Base-by-base conservation (phyloP, 2,329 filamentous ascomycete species). In the Sporothrix brasiliensis region DNA sequence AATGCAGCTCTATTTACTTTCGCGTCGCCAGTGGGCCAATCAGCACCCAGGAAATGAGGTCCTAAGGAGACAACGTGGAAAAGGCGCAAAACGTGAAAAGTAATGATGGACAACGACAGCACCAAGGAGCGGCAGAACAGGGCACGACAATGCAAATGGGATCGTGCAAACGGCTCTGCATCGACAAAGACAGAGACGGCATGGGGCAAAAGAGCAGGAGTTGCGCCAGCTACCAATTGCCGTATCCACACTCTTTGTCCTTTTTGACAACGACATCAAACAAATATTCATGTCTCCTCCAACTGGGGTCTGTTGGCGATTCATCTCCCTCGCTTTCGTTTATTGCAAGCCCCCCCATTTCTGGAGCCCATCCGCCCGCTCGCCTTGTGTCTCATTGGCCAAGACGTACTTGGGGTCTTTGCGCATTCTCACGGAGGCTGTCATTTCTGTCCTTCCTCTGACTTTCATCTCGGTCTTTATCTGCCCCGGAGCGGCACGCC, bases 1-100 rank as follows among this genome's bases (percentile, higher is more conserved):
- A 63, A 63, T 47, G 13, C 58, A 47, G 56, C 53, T 71, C 65
- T 71, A 71, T 71, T 71, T 71, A 71, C 69, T 71, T 58, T 71
- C 66, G 66, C 66, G 69, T 65, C 58, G 67, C 49, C 27, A 19
- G 39, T 27, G 39, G n/a, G 56, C 69, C 69, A 68, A 71, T 30
- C 50, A 68, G 34, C 14, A 39, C 9, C 9, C 16, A 63, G 39
- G 27, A 24, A 41, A 9, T 16, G 21, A 69, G 47, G 56, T 53
- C 67, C 41, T 0, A 44, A 10, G 41, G 41, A 14, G 11, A 44
- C n/a, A 16, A 44, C 49, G 14, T 56, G 52, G 9, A 56, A 24
- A 11, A 34, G 21, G 24, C 11, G 39, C 44, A 56, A 58, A 60
- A 60, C 44, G 56, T 30, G 34, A 16, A 39, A 44, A 61, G 7